These are phyloP conservation scores for Murraya paniculata DNA, from an alignment of 345 rosid species.

Conservation along the genomic window DNA sequence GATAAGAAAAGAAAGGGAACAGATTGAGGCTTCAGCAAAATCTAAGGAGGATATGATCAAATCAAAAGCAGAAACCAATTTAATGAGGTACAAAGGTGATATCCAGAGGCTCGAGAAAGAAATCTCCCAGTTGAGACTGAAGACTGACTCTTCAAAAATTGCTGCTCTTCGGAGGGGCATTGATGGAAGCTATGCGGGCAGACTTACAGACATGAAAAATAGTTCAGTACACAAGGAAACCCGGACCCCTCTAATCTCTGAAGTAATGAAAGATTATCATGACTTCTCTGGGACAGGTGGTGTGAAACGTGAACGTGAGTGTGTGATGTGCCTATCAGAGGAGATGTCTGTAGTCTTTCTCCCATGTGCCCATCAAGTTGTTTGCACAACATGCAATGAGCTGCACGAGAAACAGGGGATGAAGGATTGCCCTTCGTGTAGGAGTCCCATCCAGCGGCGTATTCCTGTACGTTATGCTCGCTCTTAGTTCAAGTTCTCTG, in stretches of 20 bases:
- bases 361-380: slow-evolving; percentile 61
- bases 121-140: slow-evolving; percentile 59
- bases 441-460: slow-evolving; percentile 47
- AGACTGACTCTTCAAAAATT: slow-evolving; percentile 56
- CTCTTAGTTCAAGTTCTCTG: slow-evolving; percentile 27
- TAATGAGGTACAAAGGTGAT: slow-evolving; percentile 46
- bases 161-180: slow-evolving; percentile 66
- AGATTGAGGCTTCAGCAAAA: slow-evolving; percentile 46
- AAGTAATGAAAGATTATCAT: slow-evolving; percentile 27
- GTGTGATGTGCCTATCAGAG: slow-evolving; percentile 87
- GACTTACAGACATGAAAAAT: slow-evolving; percentile 25
- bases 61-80: slow-evolving; percentile 48
- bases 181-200: slow-evolving; percentile 50
- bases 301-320: slow-evolving; percentile 76
- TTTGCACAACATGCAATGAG: slow-evolving; percentile 54
- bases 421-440: slow-evolving; percentile 70
- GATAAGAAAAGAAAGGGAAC: slow-evolving; percentile 52
- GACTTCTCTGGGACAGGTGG: slow-evolving; percentile 38
- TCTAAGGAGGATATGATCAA: slow-evolving; percentile 48
- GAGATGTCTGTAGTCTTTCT: slow-evolving; percentile 56
- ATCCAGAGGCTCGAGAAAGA: slow-evolving; percentile 65
- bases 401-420: slow-evolving; percentile 63
- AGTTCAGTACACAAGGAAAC: slow-evolving; percentile 31
- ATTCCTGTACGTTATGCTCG: slow-evolving; percentile 42
- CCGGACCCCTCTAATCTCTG: slow-evolving; percentile 22